Conservation (phyloP, 2,329 filamentous ascomycete genomes). For the Seiridium unicorne region DNA sequence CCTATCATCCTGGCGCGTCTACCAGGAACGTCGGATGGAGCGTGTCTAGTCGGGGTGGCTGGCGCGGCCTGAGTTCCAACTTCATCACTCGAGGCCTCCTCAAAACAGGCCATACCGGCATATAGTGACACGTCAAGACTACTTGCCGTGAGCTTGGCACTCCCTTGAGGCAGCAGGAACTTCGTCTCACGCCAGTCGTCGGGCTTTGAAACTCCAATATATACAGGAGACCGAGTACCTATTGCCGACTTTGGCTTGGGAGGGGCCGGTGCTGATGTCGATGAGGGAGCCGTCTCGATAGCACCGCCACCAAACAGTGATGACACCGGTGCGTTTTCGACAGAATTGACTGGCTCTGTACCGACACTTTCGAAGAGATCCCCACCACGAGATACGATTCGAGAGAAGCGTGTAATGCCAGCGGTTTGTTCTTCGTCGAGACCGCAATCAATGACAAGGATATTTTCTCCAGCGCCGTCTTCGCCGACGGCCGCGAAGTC, state of each 20-base stretch:
- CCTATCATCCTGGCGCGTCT: slow-evolving; percentile 79
- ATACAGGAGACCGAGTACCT: slow-evolving; percentile 18
- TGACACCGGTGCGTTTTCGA: slow-evolving; percentile 10
- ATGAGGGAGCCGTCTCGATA: slow-evolving; percentile 15
- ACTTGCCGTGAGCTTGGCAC: slow-evolving; percentile 64
- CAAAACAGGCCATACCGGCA: slow-evolving; percentile 67
- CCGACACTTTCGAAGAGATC: slow-evolving; percentile 7
- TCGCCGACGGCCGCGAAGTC: slow-evolving; percentile 85
- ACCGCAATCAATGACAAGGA: slow-evolving; percentile 74
- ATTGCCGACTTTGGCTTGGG: slow-evolving; percentile 18
- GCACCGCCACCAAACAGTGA: slow-evolving; percentile 30
- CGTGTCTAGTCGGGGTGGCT: slow-evolving; percentile 40
- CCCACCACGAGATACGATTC: slow-evolving; percentile 23
- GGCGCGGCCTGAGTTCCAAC: slow-evolving; percentile 46
- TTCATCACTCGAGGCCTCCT: slow-evolving; percentile 74
- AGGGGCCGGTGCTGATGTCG: slow-evolving; percentile 17
- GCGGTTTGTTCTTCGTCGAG: slow-evolving; percentile 54
- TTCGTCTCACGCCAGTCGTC: slow-evolving; percentile 68
- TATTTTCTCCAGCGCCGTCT: slow-evolving; percentile 71
- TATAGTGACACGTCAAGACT: slow-evolving; percentile 74
- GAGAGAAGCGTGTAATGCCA: slow-evolving; percentile 42
- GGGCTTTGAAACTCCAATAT: slow-evolving; percentile 23
- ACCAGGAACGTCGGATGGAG: slow-evolving; percentile 69
- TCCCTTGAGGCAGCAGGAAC: slow-evolving; percentile 59
- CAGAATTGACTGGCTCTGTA: slow-evolving; percentile 3